Percentiles rank a stretch among this genome's conserved stretches.
phyloP scores from a whole-genome alignment of 2,329 filamentous ascomycete species.

The Dactylonectria macrodidyma region DNA sequence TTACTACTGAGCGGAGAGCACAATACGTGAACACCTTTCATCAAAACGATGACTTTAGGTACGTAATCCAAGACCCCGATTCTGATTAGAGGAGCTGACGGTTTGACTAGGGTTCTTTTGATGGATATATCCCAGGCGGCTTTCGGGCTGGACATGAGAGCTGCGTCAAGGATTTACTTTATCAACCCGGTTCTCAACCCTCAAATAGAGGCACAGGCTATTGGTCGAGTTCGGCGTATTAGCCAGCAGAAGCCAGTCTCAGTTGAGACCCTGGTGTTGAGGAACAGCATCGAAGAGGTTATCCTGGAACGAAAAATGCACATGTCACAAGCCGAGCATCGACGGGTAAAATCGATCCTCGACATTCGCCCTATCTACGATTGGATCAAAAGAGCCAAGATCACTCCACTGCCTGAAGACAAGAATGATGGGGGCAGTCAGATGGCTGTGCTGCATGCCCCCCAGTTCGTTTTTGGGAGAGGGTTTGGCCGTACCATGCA shows the following conservation, averaged over 20 bases:
- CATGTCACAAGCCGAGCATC: slow-evolving; percentile 80
- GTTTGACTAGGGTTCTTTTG: slow-evolving; percentile 76
- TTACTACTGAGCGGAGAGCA: slow-evolving; percentile 74
- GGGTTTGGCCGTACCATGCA: slow-evolving; percentile 60
- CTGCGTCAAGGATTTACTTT: slow-evolving; percentile 89
- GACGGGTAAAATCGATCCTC: slow-evolving; percentile 68
- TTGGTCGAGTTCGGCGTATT: slow-evolving; percentile 90
- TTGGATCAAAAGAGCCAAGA: slow-evolving; percentile 70
- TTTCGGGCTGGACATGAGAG: slow-evolving; percentile 87
- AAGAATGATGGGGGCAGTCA: slow-evolving; percentile 58
- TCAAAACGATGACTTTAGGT: slow-evolving; percentile 73
- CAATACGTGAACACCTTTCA: slow-evolving; percentile 88
- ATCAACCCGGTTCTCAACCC: slow-evolving; percentile 90
- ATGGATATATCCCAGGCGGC: slow-evolving; percentile 95
- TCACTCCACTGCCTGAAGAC: slow-evolving; percentile 54
- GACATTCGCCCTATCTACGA: slow-evolving; percentile 71
- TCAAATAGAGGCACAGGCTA: slow-evolving; percentile 88
- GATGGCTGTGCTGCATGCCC: slow-evolving; percentile 61
- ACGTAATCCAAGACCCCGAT: neutral
- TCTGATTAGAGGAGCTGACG: slow-evolving; percentile 16
- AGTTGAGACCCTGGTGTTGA: slow-evolving; percentile 88
- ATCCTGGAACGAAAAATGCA: slow-evolving; percentile 81
- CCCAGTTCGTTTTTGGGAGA: slow-evolving; percentile 67
- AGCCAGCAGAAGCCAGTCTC: slow-evolving; percentile 84
- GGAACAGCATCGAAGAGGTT: slow-evolving; percentile 86